These are phyloP conservation scores for Ogataea zsoltii DNA, from an alignment of 805 yeast species.

Conservation along the genomic window DNA sequence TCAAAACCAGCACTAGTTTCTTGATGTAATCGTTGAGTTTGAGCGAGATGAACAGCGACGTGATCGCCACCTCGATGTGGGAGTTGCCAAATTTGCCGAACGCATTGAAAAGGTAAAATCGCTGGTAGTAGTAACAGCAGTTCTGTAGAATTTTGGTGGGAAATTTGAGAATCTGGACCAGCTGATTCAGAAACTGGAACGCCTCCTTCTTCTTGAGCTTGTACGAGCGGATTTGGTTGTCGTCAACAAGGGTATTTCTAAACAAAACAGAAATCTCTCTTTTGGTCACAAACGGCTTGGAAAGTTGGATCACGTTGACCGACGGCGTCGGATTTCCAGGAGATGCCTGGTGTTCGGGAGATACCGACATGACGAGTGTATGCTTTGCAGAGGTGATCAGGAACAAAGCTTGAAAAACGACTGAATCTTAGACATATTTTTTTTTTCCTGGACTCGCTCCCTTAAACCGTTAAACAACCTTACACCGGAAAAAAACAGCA, in stretches of 20 bases:
- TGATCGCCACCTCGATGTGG: slow-evolving; percentile 63
- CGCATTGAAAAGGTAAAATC: slow-evolving; percentile 64
- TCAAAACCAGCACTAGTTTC: slow-evolving; percentile 62
- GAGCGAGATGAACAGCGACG: slow-evolving; percentile 68
- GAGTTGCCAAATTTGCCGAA: slow-evolving; percentile 48
- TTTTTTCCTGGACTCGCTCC: too few relatives aligned
- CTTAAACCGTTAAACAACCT: too few relatives aligned
- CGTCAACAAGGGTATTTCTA: slow-evolving; percentile 20
- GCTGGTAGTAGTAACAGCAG: slow-evolving; percentile 71
- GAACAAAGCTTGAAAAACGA: background rate
- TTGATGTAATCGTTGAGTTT: slow-evolving; percentile 86
- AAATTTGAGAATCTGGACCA: slow-evolving; percentile 55
- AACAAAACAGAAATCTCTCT: slow-evolving; percentile 29
- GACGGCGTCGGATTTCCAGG: slow-evolving; percentile 7
- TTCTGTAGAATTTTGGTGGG: slow-evolving; percentile 72
- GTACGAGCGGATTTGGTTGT: slow-evolving; percentile 25
- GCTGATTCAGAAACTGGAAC: slow-evolving; percentile 52
- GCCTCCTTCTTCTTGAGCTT: slow-evolving; percentile 37
- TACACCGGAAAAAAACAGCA: too few relatives aligned
- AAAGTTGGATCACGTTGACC: slow-evolving; percentile 29
- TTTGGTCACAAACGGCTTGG: slow-evolving; percentile 36
- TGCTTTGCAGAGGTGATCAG: background rate
- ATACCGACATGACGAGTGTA: slow-evolving; percentile 15
- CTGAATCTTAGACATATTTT: too few relatives aligned
- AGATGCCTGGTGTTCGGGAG: slow-evolving; percentile 13